Percentiles rank a stretch among this genome's conserved stretches.
Conservation (phyloP, 345 rosid species). For the Streptanthus diversifolius region DNA sequence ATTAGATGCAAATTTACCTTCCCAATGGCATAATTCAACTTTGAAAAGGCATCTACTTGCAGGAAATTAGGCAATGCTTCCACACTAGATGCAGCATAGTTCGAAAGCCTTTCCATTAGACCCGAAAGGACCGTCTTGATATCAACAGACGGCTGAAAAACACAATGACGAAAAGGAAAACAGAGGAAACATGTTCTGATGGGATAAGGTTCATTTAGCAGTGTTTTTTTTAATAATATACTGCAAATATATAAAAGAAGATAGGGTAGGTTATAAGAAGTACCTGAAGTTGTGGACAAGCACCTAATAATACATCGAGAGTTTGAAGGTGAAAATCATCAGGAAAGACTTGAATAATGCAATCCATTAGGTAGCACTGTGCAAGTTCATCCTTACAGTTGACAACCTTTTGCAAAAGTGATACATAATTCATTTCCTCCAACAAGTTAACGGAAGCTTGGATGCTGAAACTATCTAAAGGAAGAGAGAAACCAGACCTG, state of each 20-base stretch:
- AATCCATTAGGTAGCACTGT: slow-evolving; percentile 94
- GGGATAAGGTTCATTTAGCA: slow-evolving; percentile 5
- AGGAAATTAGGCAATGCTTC: slow-evolving; percentile 93
- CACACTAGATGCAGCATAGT: slow-evolving; percentile 86
- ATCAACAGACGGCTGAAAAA: slow-evolving; percentile 85
- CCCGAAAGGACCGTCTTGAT: slow-evolving; percentile 90
- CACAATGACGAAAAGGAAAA: slow-evolving; percentile 11
- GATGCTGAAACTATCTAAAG: slow-evolving; percentile 10
- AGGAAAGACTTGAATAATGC: slow-evolving; percentile 98
- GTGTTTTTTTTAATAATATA: not conserved
- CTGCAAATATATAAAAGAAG: slow-evolving; percentile 4
- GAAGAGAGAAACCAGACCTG: slow-evolving; percentile 52
- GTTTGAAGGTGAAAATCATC: slow-evolving; percentile 98
- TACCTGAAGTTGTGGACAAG: slow-evolving; percentile 98
- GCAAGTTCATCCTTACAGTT: slow-evolving; percentile 97
- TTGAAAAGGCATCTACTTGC: slow-evolving; percentile 98
- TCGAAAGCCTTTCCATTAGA: slow-evolving; percentile 97
- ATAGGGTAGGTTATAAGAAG: not conserved
- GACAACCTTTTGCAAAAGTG: slow-evolving; percentile 60
- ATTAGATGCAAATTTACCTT: slow-evolving; percentile 50
- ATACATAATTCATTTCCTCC: not conserved
- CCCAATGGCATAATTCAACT: slow-evolving; percentile 89
- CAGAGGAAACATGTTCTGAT: slow-evolving; percentile 21
- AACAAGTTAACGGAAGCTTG: slow-evolving; percentile 6
- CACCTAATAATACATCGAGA: slow-evolving; percentile 83